These are phyloP conservation scores for Pouteria campechiana DNA, from an alignment of 179 eudicot genomes.

Conservation along the genomic window DNA sequence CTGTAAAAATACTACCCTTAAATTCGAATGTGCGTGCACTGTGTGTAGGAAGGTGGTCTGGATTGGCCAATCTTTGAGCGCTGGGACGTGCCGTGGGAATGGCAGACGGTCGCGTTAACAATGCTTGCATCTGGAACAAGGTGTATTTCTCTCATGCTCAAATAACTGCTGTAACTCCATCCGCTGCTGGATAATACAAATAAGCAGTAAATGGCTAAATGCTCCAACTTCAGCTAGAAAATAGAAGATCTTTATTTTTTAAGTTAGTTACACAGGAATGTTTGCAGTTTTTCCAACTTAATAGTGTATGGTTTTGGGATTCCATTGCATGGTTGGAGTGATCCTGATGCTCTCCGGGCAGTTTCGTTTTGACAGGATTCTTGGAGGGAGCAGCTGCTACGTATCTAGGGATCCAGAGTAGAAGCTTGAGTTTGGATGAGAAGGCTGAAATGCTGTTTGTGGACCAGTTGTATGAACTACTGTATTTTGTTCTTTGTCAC, in stretches of 20 bases:
- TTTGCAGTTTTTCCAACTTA: neutral
- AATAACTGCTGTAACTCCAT: no score
- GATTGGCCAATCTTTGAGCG: constrained; percentile 67
- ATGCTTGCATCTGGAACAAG: constrained; percentile 93
- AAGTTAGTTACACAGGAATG: no score
- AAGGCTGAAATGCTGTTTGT: constrained; percentile 81
- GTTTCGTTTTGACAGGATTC: constrained; percentile 94
- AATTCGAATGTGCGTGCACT: neutral
- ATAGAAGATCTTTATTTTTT: no score
- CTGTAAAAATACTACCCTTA: neutral
- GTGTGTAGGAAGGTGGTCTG: constrained; percentile 32
- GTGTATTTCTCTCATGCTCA: no score
- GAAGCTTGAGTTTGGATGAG: constrained; percentile 62
- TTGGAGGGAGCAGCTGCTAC: constrained; percentile 63
- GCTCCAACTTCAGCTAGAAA: no score
- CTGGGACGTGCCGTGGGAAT: constrained; percentile 98
- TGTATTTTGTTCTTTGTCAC: neutral
- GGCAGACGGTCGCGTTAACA: constrained; percentile 87
- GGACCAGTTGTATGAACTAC: constrained; percentile 53
- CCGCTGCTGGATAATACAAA: no score
- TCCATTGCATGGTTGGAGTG: neutral
- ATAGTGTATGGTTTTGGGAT: neutral
- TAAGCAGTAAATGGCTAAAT: no score
- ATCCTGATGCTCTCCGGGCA: constrained; percentile 64
- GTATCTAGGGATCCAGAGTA: constrained; percentile 47